phyloP scores from a whole-genome alignment of 2,329 filamentous ascomycete genomes.

The Aspergillus intermedius region DNA sequence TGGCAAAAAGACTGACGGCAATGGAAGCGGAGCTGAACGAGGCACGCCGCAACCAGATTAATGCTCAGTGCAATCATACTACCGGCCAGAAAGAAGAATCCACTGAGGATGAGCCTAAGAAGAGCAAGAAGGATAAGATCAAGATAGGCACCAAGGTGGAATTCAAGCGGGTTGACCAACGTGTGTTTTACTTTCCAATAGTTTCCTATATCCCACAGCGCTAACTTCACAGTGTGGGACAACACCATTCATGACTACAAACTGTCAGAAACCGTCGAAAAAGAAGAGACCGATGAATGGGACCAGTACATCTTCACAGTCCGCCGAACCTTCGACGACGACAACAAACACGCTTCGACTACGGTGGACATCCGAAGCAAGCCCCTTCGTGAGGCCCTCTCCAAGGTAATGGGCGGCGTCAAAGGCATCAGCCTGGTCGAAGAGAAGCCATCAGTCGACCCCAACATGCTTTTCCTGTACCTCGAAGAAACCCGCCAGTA shows the following conservation, averaged over 20 bases:
- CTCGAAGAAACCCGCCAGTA: slow-evolving; percentile 66
- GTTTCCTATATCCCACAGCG: slow-evolving; percentile 1
- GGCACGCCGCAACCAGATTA: slow-evolving; percentile 11
- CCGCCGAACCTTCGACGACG: slow-evolving; percentile 73
- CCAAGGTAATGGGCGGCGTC: slow-evolving; percentile 66
- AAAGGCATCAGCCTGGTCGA: slow-evolving; percentile 75
- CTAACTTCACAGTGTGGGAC: slow-evolving; percentile 39
- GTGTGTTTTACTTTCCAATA: slow-evolving; percentile 22
- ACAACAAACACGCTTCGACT: slow-evolving; percentile 70
- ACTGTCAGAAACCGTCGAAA: slow-evolving; percentile 59
- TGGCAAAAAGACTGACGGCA: slow-evolving; percentile 16
- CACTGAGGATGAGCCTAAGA: slow-evolving; percentile 31
- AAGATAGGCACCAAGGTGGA: slow-evolving; percentile 50
- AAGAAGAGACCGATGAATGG: slow-evolving; percentile 60
- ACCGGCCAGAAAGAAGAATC: slow-evolving; percentile 14
- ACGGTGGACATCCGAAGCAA: slow-evolving; percentile 82
- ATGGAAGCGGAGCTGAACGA: slow-evolving; percentile 15
- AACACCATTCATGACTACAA: slow-evolving; percentile 59
- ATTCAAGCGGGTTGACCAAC: slow-evolving; percentile 63
- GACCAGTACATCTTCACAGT: slow-evolving; percentile 79
- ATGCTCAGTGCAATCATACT: slow-evolving; percentile 9
- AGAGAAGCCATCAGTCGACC: slow-evolving; percentile 66
- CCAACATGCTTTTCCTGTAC: slow-evolving; percentile 68
- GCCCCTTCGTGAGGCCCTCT: slow-evolving; percentile 62
- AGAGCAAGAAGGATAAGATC: slow-evolving; percentile 7